Percentiles rank a stretch among this genome's conserved stretches.
Evolutionary conservation across 2,329 filamentous ascomycete genomes (phyloP).

Genomic region (Pleurostoma richardsiae): DNA sequence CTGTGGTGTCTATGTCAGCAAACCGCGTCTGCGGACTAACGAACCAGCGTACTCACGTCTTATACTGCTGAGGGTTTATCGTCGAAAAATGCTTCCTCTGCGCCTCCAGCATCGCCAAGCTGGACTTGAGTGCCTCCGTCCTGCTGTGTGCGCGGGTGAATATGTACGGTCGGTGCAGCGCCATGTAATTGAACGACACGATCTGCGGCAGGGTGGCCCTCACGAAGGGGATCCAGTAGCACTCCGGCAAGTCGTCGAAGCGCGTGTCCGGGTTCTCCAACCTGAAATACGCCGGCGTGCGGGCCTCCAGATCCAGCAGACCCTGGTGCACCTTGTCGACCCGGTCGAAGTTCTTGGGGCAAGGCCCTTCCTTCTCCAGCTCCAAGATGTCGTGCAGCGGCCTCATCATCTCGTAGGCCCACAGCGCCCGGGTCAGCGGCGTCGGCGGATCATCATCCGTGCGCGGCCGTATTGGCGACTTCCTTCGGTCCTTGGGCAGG

Average conservation of each 20-base stretch:
- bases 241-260: slow-evolving; percentile 49
- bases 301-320: slow-evolving; percentile 40
- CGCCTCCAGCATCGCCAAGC: slow-evolving; percentile 48
- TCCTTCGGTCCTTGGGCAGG: slow-evolving; percentile 39
- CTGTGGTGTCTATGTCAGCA: slow-evolving; percentile 12
- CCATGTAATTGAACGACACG: slow-evolving; percentile 50
- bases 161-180: slow-evolving; percentile 57
- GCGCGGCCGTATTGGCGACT: slow-evolving; percentile 41
- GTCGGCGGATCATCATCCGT: slow-evolving; percentile 49
- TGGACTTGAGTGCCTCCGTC: slow-evolving; percentile 50
- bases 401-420: slow-evolving; percentile 40
- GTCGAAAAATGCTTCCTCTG: slow-evolving; percentile 45
- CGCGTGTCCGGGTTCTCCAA: slow-evolving; percentile 50
- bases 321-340: slow-evolving; percentile 49
- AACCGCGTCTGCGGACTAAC: no score
- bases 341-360: slow-evolving; percentile 46
- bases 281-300: slow-evolving; percentile 48
- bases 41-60: slow-evolving; percentile 24
- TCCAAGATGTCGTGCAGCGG: slow-evolving; percentile 48
- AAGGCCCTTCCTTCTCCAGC: slow-evolving; percentile 51
- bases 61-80: slow-evolving; percentile 46
- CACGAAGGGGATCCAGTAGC: slow-evolving; percentile 44
- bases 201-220: slow-evolving; percentile 42
- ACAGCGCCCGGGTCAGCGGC: slow-evolving; percentile 47
- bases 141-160: slow-evolving; percentile 51